A percentile compares a stretch with the other conserved stretches of the same genome.
These are phyloP conservation scores for Xylaria longipes DNA, from an alignment of 495 filamentous ascomycete species.

Conservation along the genomic window DNA sequence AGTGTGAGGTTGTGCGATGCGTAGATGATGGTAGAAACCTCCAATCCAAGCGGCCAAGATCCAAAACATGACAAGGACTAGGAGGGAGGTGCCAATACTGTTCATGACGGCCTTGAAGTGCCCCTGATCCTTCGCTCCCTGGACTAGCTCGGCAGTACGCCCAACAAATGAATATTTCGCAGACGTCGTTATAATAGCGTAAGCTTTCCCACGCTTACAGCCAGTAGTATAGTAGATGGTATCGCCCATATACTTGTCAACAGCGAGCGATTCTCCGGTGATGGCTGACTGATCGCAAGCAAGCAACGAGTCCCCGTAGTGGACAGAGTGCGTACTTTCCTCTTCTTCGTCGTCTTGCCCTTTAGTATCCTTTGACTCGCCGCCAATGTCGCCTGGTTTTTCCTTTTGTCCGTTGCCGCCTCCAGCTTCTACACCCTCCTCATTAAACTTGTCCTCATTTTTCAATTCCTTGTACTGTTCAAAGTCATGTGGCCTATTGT, in stretches of 20 bases:
- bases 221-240: conserved; percentile 80
- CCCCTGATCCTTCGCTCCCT: conserved; percentile 71
- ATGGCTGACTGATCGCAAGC: conserved; percentile 92
- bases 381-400: conserved; percentile 7
- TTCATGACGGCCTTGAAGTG: conserved; percentile 91
- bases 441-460: conserved; percentile 69
- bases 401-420: conserved; percentile 25
- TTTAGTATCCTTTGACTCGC: conserved; percentile 50
- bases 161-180: conserved; percentile 89
- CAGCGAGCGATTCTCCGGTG: conserved; percentile 90
- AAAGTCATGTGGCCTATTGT: conserved; percentile 72
- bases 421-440: conserved; percentile 37
- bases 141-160: conserved; percentile 81
- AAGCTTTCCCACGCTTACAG: conserved; percentile 85
- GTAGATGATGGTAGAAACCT: conserved; percentile 81
- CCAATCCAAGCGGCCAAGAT: conserved; percentile 82
- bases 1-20: conserved; percentile 56
- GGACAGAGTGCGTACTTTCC: conserved; percentile 55
- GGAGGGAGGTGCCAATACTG: conserved; percentile 80
- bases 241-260: conserved; percentile 83
- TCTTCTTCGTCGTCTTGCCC: conserved; percentile 75
- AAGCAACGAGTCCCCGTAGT: conserved; percentile 76
- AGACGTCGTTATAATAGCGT: conserved; percentile 77
- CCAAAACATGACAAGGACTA: conserved; percentile 80
- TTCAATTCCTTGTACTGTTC: conserved; percentile 66